Conservation (phyloP, 169 alveolate species). For the Eimeria falciformis region DNA sequence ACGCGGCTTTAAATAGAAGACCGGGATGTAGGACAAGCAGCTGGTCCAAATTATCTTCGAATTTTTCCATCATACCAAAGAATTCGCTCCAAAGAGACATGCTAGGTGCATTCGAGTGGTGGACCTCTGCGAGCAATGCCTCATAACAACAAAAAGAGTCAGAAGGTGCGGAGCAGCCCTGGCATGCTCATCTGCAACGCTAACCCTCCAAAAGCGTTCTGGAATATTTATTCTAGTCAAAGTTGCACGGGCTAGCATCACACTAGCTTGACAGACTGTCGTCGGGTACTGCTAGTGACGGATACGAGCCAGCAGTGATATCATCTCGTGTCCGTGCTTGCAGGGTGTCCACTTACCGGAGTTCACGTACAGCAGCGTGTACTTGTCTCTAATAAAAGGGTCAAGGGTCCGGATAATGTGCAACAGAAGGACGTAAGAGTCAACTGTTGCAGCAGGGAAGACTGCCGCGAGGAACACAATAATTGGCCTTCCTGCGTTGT, state of each 20-base stretch:
- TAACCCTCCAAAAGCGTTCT: too few relatives aligned
- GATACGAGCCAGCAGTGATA: too few relatives aligned
- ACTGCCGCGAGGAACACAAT: slow-evolving; percentile 61
- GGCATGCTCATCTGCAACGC: too few relatives aligned
- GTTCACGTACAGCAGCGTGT: slow-evolving; percentile 59
- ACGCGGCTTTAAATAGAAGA: slow-evolving; percentile 61
- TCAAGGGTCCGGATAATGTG: slow-evolving; percentile 54
- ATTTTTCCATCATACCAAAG: slow-evolving; percentile 7
- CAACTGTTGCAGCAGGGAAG: slow-evolving; percentile 43
- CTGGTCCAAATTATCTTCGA: slow-evolving; percentile 65
- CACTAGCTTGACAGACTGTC: too few relatives aligned
- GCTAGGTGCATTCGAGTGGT: slow-evolving; percentile 44
- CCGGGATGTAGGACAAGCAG: slow-evolving; percentile 71
- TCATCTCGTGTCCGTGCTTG: too few relatives aligned
- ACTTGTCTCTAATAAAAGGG: slow-evolving; percentile 64
- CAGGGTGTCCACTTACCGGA: slow-evolving; percentile 8
- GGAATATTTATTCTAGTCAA: too few relatives aligned
- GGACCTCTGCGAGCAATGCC: slow-evolving; percentile 18
- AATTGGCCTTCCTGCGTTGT: slow-evolving; percentile 36
- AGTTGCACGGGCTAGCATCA: too few relatives aligned
- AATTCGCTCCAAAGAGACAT: slow-evolving; percentile 61
- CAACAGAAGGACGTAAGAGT: slow-evolving; percentile 34
- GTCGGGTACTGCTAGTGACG: too few relatives aligned
- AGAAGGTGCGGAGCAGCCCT: too few relatives aligned
- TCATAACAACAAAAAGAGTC: neutral